Percentiles rank a stretch among this genome's conserved stretches.
Conservation (phyloP, 2,329 filamentous ascomycete genomes). For the Claviceps purpurea region DNA sequence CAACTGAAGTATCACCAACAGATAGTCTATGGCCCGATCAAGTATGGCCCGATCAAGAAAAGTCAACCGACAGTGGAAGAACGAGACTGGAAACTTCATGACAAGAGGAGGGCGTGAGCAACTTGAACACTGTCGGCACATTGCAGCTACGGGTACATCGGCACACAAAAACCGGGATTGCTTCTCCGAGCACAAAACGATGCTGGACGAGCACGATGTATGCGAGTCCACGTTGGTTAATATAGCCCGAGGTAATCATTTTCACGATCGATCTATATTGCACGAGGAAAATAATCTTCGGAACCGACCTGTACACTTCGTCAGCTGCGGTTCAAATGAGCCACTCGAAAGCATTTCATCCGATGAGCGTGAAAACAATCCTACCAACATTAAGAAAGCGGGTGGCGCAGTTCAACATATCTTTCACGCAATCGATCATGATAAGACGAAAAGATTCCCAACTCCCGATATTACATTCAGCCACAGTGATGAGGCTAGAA, state of each 20-base stretch:
- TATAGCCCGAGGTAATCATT: slow-evolving; percentile 35
- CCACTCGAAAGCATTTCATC: slow-evolving; percentile 25
- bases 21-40: too few species aligned
- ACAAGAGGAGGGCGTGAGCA: background rate
- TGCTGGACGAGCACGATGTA: background rate
- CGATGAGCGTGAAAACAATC: background rate
- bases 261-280: slow-evolving; percentile 29
- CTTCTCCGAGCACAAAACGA: background rate
- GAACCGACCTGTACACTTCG: slow-evolving; percentile 35
- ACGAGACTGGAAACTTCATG: background rate
- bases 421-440: background rate
- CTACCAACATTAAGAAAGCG: slow-evolving; percentile 2
- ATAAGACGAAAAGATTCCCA: background rate
- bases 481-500: background rate
- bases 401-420: background rate
- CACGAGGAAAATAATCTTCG: slow-evolving; percentile 29
- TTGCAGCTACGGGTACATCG: background rate
- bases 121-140: background rate
- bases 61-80: background rate
- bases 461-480: background rate
- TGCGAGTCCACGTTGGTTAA: slow-evolving; percentile 24
- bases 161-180: too few species aligned
- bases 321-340: slow-evolving; percentile 39
- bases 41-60: slow-evolving; percentile 2
- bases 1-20: too few species aligned